phyloP scores from a whole-genome alignment of 164 flowering plant genomes.

The Santalum album region DNA sequence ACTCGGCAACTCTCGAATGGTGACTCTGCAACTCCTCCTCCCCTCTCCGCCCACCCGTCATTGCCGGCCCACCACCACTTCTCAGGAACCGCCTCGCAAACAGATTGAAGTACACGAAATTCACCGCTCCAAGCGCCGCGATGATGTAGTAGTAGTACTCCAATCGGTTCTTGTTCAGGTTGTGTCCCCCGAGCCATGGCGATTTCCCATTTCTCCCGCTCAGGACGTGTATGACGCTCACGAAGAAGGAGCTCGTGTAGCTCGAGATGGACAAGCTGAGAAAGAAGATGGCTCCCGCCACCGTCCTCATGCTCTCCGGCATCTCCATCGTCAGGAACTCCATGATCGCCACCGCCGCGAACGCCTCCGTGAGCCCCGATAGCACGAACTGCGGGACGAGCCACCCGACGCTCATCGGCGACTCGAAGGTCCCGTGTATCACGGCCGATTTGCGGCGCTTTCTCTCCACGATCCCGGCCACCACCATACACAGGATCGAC shows the following conservation, averaged over 20 bases:
- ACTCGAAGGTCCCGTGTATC: conserved; percentile 19
- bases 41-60: too few species aligned
- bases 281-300: conserved; percentile 37
- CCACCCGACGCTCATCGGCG: conserved; percentile 49
- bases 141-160: conserved; percentile 38
- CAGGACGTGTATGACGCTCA: conserved; percentile 22
- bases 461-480: conserved; percentile 37
- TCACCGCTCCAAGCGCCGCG: conserved; percentile 23
- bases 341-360: conserved; percentile 27
- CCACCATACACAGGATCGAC: conserved; percentile 24
- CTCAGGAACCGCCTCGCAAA: conserved; percentile 35
- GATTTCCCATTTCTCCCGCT: conserved; percentile 19
- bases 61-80: conserved; percentile 16
- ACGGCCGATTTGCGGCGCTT: conserved; percentile 26
- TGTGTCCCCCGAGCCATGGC: conserved; percentile 33
- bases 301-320: conserved; percentile 68
- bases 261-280: conserved; percentile 31
- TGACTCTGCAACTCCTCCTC: too few species aligned
- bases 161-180: conserved; percentile 37
- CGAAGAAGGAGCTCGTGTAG: conserved; percentile 38
- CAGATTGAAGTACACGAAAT: conserved; percentile 27
- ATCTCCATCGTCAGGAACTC: conserved; percentile 63
- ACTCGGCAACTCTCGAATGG: too few species aligned
- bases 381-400: conserved; percentile 38
- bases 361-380: conserved; percentile 50